Conservation (phyloP, 768 basidiomycete genomes). For the Dendrothele bispora region DNA sequence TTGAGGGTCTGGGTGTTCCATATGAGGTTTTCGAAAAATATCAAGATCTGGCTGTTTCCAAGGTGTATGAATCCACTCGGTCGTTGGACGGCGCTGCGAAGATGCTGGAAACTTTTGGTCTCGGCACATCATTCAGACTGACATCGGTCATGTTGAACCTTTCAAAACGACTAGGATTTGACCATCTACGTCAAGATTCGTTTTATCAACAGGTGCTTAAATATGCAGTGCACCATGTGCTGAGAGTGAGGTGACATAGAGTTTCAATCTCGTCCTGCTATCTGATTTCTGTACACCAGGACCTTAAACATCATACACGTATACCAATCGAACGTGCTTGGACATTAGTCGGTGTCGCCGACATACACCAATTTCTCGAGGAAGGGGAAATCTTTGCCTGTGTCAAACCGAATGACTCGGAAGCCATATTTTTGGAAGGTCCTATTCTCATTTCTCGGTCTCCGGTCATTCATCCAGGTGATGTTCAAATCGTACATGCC, state of each 20-base stretch:
- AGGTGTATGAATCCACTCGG: constrained; percentile 40
- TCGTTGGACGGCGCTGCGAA: constrained; percentile 44
- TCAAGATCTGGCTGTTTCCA: constrained; percentile 50
- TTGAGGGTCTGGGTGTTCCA: constrained; percentile 57
- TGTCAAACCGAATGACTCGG: constrained; percentile 40
- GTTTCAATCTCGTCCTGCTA: too few species aligned
- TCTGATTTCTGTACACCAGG: too few species aligned
- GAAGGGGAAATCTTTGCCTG: constrained; percentile 64
- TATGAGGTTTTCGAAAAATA: constrained; percentile 50
- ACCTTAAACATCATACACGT: too few species aligned
- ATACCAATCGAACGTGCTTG: constrained; percentile 63
- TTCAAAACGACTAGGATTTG: constrained; percentile 52
- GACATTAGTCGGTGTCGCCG: constrained; percentile 73
- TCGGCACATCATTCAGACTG: constrained; percentile 56
- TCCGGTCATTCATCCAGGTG: constrained; percentile 69
- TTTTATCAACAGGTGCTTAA: constrained; percentile 56
- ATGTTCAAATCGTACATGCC: constrained; percentile 55
- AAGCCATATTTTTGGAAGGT: constrained; percentile 49
- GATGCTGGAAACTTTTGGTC: constrained; percentile 55
- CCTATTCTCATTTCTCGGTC: constrained; percentile 58
- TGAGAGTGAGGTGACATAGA: constrained; percentile 60
- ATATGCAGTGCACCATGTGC: constrained; percentile 57
- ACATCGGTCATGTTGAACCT: constrained; percentile 48
- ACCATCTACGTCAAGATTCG: constrained; percentile 31
- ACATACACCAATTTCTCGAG: constrained; percentile 51